Percentiles rank a stretch among this genome's conserved stretches.
phyloP scores from a whole-genome alignment of 202 grass and related monocot genomes.

The Zoysia matrella region DNA sequence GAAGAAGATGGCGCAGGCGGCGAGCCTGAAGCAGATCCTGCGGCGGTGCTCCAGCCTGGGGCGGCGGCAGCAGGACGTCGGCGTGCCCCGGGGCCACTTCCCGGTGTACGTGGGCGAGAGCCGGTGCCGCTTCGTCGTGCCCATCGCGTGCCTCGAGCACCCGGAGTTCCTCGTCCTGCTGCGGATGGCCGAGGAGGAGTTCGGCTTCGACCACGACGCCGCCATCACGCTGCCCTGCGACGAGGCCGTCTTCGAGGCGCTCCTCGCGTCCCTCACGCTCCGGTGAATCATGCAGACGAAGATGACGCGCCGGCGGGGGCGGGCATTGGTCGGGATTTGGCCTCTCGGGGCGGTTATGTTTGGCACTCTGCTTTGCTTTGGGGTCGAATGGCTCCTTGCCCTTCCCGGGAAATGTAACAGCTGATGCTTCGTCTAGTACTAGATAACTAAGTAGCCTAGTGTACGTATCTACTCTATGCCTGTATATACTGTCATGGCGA shows the following conservation, averaged over 20 bases:
- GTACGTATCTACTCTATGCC: not conserved
- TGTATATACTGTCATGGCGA: not conserved
- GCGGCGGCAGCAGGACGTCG: conserved; percentile 47
- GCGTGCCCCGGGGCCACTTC: conserved; percentile 67
- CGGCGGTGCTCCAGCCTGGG: conserved; percentile 68
- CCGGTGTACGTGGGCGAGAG: conserved; percentile 66
- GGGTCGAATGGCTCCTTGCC: not conserved
- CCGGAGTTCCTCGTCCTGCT: conserved; percentile 60
- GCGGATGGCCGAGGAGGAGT: conserved; percentile 70
- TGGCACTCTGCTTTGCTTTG: not conserved
- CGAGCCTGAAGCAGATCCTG: conserved; percentile 60
- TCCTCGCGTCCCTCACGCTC: conserved; percentile 40
- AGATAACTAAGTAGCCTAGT: not conserved
- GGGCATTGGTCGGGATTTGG: not conserved
- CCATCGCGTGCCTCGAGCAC: conserved; percentile 50
- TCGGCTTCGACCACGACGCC: conserved; percentile 62
- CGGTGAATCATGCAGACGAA: not conserved
- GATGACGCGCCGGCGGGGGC: not conserved
- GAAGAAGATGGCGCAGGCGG: conserved; percentile 40
- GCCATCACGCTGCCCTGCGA: conserved; percentile 75
- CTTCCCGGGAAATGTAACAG: not conserved
- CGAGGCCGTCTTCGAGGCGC: conserved; percentile 58
- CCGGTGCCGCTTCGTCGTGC: conserved; percentile 54
- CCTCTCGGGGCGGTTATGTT: not conserved
- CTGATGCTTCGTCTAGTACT: not conserved